Evolutionary conservation across 805 yeast genomes (phyloP).

Genomic region (Clavispora fructus): DNA sequence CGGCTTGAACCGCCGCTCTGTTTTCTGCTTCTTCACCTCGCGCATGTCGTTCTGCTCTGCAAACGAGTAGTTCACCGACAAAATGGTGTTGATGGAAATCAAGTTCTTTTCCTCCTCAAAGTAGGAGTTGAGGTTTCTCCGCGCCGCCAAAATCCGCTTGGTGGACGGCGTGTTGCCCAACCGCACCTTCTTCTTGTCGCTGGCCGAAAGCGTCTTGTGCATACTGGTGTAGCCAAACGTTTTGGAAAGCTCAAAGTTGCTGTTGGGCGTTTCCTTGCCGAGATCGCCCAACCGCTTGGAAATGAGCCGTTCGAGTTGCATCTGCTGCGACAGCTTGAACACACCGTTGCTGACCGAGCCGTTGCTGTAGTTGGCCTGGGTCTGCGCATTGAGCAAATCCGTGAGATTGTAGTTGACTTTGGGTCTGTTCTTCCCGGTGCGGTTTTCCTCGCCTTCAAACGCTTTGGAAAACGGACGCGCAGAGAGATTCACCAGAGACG

Average conservation of each 20-base stretch:
- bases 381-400: conserved; percentile 38
- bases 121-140: conserved; percentile 39
- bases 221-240: conserved; percentile 32
- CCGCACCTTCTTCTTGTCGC: conserved; percentile 23
- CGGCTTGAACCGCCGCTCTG: conserved; percentile 20
- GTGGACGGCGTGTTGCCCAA: conserved; percentile 42
- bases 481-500: conserved; percentile 36
- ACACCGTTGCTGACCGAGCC: conserved; percentile 26
- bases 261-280: conserved; percentile 25
- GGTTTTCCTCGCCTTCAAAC: conserved; percentile 13
- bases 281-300: conserved; percentile 33
- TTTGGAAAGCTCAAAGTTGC: conserved; percentile 38
- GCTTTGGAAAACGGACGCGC: conserved; percentile 29
- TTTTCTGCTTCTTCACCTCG: conserved; percentile 14
- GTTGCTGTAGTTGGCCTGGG: conserved; percentile 25
- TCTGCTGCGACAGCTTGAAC: conserved; percentile 37
- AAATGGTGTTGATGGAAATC: conserved; percentile 38
- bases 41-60: conserved; percentile 27
- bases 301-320: conserved; percentile 36
- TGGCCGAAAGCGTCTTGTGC: conserved; percentile 17
- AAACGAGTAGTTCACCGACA: conserved; percentile 36
- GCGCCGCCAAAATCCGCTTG: conserved; percentile 36
- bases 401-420: conserved; percentile 42
- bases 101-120: conserved; percentile 43
- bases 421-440: conserved; percentile 30